Evolutionary conservation across 768 basidiomycete genomes (phyloP).

Genomic region (Auricularia heimuer): DNA sequence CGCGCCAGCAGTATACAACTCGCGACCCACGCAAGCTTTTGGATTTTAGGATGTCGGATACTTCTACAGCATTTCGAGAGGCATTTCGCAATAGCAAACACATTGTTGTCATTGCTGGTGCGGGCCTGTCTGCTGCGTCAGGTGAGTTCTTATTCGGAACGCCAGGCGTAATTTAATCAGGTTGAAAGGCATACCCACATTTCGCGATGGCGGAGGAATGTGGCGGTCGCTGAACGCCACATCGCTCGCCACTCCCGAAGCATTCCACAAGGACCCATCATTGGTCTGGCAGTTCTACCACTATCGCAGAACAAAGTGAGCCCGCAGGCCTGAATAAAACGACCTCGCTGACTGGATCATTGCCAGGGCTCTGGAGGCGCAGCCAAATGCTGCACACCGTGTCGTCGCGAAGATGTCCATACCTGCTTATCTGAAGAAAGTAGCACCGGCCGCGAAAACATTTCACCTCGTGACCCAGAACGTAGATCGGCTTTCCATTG

Average conservation of each 20-base stretch:
- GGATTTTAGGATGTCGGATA: too few relatives aligned
- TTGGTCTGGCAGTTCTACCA: constrained; percentile 25
- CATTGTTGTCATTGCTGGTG: constrained; percentile 39
- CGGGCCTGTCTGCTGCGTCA: constrained; percentile 57
- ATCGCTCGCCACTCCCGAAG: constrained; percentile 10
- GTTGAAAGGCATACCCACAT: constrained; percentile 10
- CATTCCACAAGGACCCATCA: constrained; percentile 7
- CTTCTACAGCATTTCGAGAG: too few relatives aligned
- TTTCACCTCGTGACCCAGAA: constrained; percentile 11
- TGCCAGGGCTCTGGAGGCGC: constrained; percentile 34
- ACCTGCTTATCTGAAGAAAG: constrained; percentile 24
- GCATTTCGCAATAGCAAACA: constrained; percentile 19
- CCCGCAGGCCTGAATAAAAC: not conserved
- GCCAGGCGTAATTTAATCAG: not conserved
- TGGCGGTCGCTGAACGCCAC: constrained; percentile 6
- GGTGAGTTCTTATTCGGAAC: constrained; percentile 27
- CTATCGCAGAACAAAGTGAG: constrained; percentile 37
- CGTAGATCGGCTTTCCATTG: constrained; percentile 12
- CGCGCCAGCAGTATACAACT: too few relatives aligned
- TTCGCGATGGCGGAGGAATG: constrained; percentile 8
- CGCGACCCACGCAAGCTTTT: too few relatives aligned
- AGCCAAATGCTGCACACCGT: constrained; percentile 48
- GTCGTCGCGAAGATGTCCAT: constrained; percentile 39
- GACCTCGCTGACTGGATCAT: not conserved
- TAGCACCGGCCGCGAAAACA: constrained; percentile 26